A percentile compares a stretch with the other conserved stretches of the same genome.
These are phyloP conservation scores for Trichoderma semiorbis DNA, from an alignment of 2,329 filamentous ascomycete genomes.

Conservation along the genomic window DNA sequence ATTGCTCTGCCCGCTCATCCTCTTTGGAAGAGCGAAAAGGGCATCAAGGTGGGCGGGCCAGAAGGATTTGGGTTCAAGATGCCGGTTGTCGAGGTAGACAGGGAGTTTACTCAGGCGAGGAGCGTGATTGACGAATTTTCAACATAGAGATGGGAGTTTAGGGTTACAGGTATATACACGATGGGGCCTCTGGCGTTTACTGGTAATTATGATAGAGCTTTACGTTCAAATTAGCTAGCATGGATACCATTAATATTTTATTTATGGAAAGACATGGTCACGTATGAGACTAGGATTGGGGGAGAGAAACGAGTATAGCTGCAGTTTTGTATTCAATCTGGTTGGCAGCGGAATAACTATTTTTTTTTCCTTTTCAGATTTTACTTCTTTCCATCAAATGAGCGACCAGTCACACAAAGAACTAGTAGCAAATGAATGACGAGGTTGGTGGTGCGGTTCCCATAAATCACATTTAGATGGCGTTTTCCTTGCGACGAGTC, in stretches of 20 bases:
- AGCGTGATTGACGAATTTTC: slow-evolving; percentile 42
- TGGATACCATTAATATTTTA: background rate
- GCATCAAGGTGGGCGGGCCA: slow-evolving; percentile 33
- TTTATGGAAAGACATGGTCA: background rate
- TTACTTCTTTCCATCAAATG: slow-evolving; percentile 16
- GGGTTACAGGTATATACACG: background rate
- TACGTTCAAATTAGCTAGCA: background rate
- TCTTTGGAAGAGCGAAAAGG: slow-evolving; percentile 43
- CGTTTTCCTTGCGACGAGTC: slow-evolving; percentile 71
- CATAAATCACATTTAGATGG: slow-evolving; percentile 23
- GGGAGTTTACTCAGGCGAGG: slow-evolving; percentile 41
- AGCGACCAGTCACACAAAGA: slow-evolving; percentile 6
- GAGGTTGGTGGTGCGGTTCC: background rate
- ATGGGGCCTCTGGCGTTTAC: background rate
- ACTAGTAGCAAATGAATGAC: slow-evolving; percentile 12
- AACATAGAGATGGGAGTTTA: background rate
- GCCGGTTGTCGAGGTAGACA: slow-evolving; percentile 28
- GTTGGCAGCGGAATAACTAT: background rate
- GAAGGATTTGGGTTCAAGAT: slow-evolving; percentile 34
- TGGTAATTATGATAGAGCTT: background rate
- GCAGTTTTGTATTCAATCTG: slow-evolving; percentile 14
- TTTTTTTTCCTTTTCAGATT: background rate
- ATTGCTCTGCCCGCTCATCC: slow-evolving; percentile 49
- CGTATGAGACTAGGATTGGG: background rate
- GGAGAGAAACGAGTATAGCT: background rate